Conservation (phyloP, 306 rosid species). For the Castanea mollissima region DNA sequence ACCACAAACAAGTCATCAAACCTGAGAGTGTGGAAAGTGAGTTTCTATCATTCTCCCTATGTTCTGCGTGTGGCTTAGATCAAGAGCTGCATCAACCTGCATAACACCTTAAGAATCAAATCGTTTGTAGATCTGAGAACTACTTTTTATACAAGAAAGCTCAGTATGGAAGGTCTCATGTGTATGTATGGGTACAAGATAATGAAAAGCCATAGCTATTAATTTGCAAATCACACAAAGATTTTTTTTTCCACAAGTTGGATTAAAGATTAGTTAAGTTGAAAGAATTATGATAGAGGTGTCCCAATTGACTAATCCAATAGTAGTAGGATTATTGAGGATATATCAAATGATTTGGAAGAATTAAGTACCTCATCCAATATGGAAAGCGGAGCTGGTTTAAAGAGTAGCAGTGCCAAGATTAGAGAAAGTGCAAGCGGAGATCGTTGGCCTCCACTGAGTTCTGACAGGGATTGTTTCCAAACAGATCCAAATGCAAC, state of each 20-base stretch:
- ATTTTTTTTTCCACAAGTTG: background rate
- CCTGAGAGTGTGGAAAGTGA: slow-evolving; percentile 99
- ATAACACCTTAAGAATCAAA: slow-evolving; percentile 16
- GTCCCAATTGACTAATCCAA: background rate
- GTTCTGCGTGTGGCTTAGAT: slow-evolving; percentile 98
- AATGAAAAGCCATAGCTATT: background rate
- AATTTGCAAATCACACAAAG: background rate
- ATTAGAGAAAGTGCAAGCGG: slow-evolving; percentile 92
- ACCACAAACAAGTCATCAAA: slow-evolving; percentile 20
- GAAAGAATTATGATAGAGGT: background rate
- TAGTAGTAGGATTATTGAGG: background rate
- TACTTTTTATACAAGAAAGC: background rate
- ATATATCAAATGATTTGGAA: background rate
- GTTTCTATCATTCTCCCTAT: slow-evolving; percentile 96
- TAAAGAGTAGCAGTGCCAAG: slow-evolving; percentile 90
- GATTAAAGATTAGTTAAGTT: background rate
- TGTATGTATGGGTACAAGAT: background rate
- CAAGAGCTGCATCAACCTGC: slow-evolving; percentile 99
- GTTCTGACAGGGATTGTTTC: slow-evolving; percentile 96
- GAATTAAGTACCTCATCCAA: slow-evolving; percentile 77
- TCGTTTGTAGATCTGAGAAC: background rate
- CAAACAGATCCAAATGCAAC: slow-evolving; percentile 98
- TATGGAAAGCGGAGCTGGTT: slow-evolving; percentile 96
- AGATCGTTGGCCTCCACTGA: slow-evolving; percentile 99
- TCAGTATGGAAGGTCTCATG: background rate